Percentiles rank a stretch among this genome's conserved stretches.
phyloP scores from a whole-genome alignment of 2,329 filamentous ascomycete genomes.

The Bertia moriformis region DNA sequence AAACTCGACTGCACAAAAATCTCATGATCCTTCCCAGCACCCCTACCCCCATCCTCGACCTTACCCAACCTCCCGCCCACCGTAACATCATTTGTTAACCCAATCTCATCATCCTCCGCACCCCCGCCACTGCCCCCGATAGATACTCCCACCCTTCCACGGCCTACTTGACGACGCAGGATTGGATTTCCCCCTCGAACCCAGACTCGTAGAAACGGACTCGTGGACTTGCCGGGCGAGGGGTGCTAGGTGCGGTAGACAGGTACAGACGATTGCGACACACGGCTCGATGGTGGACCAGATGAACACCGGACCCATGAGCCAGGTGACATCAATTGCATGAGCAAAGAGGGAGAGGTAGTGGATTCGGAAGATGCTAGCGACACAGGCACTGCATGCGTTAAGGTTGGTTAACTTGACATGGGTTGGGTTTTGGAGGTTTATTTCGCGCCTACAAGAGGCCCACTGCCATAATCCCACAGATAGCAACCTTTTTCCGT shows the following conservation, averaged over 20 bases:
- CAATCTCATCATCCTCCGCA: not conserved
- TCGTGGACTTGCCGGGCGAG: not conserved
- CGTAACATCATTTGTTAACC: not conserved
- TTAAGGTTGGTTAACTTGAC: not conserved
- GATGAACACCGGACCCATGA: not conserved
- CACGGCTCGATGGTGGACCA: not conserved
- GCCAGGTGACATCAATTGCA: not conserved
- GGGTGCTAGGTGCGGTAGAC: not conserved
- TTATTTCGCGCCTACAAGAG: not conserved
- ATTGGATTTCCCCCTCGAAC: too few relatives aligned
- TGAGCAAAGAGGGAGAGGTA: not conserved
- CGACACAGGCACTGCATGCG: not conserved
- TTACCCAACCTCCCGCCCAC: too few relatives aligned
- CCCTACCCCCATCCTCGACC: too few relatives aligned
- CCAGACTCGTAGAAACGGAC: not conserved
- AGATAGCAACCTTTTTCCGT: not conserved
- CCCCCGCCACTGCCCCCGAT: not conserved
- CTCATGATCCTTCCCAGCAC: too few relatives aligned
- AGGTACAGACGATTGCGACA: not conserved
- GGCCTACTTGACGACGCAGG: not conserved
- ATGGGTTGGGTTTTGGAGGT: not conserved
- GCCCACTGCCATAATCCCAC: not conserved
- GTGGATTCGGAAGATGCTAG: not conserved
- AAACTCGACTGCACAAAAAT: too few relatives aligned
- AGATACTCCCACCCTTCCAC: not conserved